Conservation (phyloP, 371 early-diverging fungal species). For the Mortierella sp. region DNA sequence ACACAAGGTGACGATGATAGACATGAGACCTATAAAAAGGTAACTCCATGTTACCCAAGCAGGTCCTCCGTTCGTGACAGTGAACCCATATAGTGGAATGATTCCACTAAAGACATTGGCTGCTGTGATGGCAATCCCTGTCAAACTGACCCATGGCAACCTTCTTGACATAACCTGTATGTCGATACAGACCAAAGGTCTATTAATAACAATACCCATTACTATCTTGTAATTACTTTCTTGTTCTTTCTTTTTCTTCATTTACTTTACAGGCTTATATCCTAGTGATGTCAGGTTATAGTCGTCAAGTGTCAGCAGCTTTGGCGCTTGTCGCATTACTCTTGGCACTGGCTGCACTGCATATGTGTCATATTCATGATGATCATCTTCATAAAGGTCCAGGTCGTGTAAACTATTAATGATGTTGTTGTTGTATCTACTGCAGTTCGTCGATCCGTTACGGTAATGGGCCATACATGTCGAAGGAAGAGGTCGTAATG, state of each 20-base stretch:
- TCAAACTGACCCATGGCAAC: slow-evolving; percentile 32
- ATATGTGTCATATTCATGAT: slow-evolving; percentile 19
- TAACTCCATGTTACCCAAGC: slow-evolving; percentile 54
- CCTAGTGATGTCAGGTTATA: slow-evolving; percentile 13
- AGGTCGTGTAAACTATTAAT: slow-evolving; percentile 27
- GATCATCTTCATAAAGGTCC: slow-evolving; percentile 32
- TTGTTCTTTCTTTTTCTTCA: not conserved
- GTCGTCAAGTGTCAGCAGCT: slow-evolving; percentile 42
- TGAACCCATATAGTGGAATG: slow-evolving; percentile 36
- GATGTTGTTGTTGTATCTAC: slow-evolving; percentile 12
- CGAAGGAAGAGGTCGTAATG: slow-evolving; percentile 27
- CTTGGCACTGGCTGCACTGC: slow-evolving; percentile 13
- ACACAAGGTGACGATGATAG: slow-evolving; percentile 37
- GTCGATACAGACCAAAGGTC: not conserved
- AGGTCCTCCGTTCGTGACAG: slow-evolving; percentile 44
- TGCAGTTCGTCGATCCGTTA: slow-evolving; percentile 7
- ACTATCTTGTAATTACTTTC: not conserved
- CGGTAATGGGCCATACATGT: slow-evolving; percentile 24
- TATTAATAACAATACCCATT: not conserved
- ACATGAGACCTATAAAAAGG: slow-evolving; percentile 34
- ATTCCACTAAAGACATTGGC: slow-evolving; percentile 36
- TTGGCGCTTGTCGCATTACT: slow-evolving; percentile 37
- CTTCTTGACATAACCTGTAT: slow-evolving; percentile 39
- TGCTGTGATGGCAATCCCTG: slow-evolving; percentile 29
- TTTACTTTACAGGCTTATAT: slow-evolving; percentile 42